A percentile compares a stretch with the other conserved stretches of the same genome.
Evolutionary conservation across 2,329 filamentous ascomycete genomes (phyloP).

Genomic region (Dactylonectria macrodidyma): DNA sequence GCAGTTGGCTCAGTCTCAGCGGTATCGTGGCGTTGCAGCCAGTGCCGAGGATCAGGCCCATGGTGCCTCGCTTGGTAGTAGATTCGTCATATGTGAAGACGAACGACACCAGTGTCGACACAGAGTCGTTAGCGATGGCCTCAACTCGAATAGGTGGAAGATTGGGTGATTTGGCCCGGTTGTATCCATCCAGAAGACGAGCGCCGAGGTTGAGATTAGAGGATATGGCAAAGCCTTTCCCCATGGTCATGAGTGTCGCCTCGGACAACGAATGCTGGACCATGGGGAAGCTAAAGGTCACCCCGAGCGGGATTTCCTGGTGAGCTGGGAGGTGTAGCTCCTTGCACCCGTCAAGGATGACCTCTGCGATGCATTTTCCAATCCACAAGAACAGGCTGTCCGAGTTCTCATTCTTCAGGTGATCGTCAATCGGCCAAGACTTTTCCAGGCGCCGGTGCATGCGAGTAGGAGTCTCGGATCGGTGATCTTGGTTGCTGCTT

Average conservation of each 20-base stretch:
- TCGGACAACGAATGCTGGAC: constrained; percentile 73
- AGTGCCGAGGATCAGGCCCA: constrained; percentile 87
- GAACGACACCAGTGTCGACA: constrained; percentile 84
- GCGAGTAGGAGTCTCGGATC: constrained; percentile 49
- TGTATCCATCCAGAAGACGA: constrained; percentile 72
- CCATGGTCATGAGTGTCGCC: constrained; percentile 78
- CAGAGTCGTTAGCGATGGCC: constrained; percentile 86
- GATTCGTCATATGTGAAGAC: constrained; percentile 78
- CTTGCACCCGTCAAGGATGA: constrained; percentile 72
- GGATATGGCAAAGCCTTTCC: constrained; percentile 77
- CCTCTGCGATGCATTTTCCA: constrained; percentile 81
- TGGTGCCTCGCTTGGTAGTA: constrained; percentile 75
- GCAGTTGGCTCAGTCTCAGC: constrained; percentile 74
- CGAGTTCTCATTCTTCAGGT: constrained; percentile 81
- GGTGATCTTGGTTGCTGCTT: constrained; percentile 33
- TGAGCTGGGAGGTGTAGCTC: constrained; percentile 58
- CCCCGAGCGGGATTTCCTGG: constrained; percentile 72
- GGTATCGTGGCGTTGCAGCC: constrained; percentile 87
- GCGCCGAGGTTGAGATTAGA: constrained; percentile 73
- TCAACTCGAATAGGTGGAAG: constrained; percentile 79
- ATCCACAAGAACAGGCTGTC: constrained; percentile 87
- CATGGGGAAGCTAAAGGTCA: constrained; percentile 82
- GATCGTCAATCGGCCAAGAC: constrained; percentile 81
- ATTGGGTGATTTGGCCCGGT: constrained; percentile 58
- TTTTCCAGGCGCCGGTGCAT: constrained; percentile 75